Conservation (phyloP, 2,329 filamentous ascomycete genomes). For the Stromatinia cepivora region DNA sequence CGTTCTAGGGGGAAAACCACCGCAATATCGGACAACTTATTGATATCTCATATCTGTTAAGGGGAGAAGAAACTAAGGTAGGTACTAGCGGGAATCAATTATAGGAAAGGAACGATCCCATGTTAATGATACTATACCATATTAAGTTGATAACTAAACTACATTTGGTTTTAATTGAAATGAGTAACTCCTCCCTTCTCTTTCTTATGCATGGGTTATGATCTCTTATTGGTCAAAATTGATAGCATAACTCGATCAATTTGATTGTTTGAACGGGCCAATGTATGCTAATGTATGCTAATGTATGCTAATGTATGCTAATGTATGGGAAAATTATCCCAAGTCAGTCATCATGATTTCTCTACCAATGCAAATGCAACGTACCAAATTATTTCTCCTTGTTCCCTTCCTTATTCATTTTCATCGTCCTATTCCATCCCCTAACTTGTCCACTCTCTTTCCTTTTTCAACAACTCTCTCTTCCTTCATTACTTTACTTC, state of each 20-base stretch:
- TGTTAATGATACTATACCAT: not conserved
- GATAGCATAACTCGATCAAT: not conserved
- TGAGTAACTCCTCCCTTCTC: not conserved
- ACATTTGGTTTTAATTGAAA: not conserved
- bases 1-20: not conserved
- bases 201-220: not conserved
- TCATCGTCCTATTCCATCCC: not conserved
- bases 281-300: too few species aligned
- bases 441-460: not conserved
- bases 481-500: not conserved
- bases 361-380: too few species aligned
- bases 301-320: too few species aligned
- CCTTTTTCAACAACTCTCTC: not conserved
- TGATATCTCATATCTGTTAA: too few species aligned
- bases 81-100: constrained; percentile 15
- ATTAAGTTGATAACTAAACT: not conserved
- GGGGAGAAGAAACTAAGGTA: not conserved
- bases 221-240: not conserved
- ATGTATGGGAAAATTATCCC: not conserved
- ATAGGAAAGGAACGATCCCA: not conserved
- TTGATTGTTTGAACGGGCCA: not conserved
- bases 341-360: not conserved
- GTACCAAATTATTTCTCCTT: too few species aligned
- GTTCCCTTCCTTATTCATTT: not conserved
- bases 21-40: not conserved